Evolutionary conservation across 768 basidiomycete species (phyloP).

Genomic region (Termitomyces sp.): DNA sequence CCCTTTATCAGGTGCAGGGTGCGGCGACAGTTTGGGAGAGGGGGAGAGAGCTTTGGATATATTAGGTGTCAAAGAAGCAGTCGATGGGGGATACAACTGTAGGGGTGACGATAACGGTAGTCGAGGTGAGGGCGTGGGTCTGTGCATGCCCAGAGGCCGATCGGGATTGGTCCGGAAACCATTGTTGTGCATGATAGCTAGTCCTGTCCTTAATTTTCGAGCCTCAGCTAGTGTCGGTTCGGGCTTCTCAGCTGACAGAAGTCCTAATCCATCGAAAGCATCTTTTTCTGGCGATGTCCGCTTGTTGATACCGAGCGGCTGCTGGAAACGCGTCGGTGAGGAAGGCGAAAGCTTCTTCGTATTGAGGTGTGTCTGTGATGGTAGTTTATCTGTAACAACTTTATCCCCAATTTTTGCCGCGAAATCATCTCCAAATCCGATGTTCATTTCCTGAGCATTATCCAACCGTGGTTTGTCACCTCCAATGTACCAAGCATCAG

Average conservation of each 20-base stretch:
- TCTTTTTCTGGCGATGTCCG: slow-evolving; percentile 43
- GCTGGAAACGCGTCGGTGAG: slow-evolving; percentile 3
- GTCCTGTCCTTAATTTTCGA: slow-evolving; percentile 65
- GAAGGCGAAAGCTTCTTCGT: slow-evolving; percentile 15
- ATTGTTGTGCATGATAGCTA: slow-evolving; percentile 49
- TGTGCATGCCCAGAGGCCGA: slow-evolving; percentile 22
- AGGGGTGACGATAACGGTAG: slow-evolving; percentile 24
- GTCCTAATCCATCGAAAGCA: slow-evolving; percentile 76
- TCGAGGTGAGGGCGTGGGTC: slow-evolving; percentile 33
- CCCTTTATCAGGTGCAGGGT: slow-evolving; percentile 27
- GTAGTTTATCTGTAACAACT: slow-evolving; percentile 33
- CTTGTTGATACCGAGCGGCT: slow-evolving; percentile 10
- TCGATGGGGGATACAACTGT: slow-evolving; percentile 26
- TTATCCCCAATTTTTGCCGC: slow-evolving; percentile 53
- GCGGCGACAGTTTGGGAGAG: slow-evolving; percentile 25
- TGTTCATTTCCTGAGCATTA: slow-evolving; percentile 20
- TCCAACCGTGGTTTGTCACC: slow-evolving; percentile 17
- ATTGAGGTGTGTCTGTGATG: slow-evolving; percentile 15
- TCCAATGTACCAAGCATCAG: slow-evolving; percentile 41
- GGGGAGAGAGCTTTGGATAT: slow-evolving; percentile 27
- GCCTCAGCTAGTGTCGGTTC: slow-evolving; percentile 76
- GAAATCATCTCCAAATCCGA: slow-evolving; percentile 70
- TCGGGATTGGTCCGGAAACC: slow-evolving; percentile 28
- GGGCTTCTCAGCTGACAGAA: slow-evolving; percentile 41
- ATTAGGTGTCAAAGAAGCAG: slow-evolving; percentile 28